Percentiles rank a stretch among this genome's conserved stretches.
These are phyloP conservation scores for Teunomyces barrocoloradensis DNA, from an alignment of 805 yeast genomes.

Conservation along the genomic window DNA sequence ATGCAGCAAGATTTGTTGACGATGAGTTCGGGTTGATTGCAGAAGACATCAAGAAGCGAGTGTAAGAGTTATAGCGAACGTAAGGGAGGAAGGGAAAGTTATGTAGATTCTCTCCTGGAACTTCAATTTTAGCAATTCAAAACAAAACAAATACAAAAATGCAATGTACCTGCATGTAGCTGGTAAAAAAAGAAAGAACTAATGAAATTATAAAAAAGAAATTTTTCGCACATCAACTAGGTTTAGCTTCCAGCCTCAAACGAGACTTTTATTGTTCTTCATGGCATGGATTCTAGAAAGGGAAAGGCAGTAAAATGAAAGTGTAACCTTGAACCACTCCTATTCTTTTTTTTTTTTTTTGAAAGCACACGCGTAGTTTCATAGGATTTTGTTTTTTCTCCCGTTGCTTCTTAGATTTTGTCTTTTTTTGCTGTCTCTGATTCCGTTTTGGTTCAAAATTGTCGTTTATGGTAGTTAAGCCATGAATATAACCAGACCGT, in stretches of 20 bases:
- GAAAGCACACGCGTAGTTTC: too few species aligned
- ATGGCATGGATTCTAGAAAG: background rate
- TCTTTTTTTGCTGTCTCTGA: too few species aligned
- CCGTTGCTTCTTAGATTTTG: too few species aligned
- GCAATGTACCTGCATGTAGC: background rate
- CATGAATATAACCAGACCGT: too few species aligned
- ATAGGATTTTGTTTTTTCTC: too few species aligned
- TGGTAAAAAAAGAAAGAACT: background rate
- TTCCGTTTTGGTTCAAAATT: too few species aligned
- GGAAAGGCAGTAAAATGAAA: background rate
- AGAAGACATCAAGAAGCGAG: slow-evolving; percentile 5
- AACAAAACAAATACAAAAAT: background rate
- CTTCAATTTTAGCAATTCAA: slow-evolving; percentile 1
- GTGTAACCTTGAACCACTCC: background rate
- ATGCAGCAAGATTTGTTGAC: slow-evolving; percentile 26
- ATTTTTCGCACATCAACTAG: background rate
- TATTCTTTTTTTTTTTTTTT: background rate
- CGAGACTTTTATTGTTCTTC: background rate
- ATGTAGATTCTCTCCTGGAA: background rate
- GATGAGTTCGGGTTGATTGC: slow-evolving; percentile 39
- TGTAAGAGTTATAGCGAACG: background rate
- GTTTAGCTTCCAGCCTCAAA: background rate
- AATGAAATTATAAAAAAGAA: background rate
- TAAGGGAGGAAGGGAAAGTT: background rate
- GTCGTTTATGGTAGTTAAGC: too few species aligned